Evolutionary conservation across 176 grass and related monocot genomes (phyloP), one percentile per base, ranked within the genome.

Genomic region (Guadua angustifolia): DNA sequence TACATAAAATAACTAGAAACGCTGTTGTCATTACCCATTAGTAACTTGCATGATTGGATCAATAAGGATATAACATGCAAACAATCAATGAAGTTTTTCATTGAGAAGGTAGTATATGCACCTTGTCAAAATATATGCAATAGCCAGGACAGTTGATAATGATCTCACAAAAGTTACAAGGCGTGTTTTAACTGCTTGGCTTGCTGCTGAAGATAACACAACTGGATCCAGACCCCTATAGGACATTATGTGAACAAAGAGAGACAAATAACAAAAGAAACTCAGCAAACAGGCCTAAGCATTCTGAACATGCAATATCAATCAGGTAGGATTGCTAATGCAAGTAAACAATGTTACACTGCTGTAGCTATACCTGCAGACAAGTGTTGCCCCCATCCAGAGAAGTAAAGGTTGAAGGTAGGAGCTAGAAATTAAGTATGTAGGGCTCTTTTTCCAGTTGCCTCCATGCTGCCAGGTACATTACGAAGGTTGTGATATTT

Each of bases 371-470:
- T 86, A 99, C 96, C 96, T 88, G 96, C 93, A 99, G 5, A 99
- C 69, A 63, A 99, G 72, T 78, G 89, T 88, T 73, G 96, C 88
- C 59, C 93, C 93, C 39, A 89, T 87, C 96, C 96, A 99, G 73
- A 99, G 96, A 83, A 99, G 87, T 58, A 99, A 83, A 74, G 96
- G 96, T 87, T 99, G 93, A 87, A 99, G 79, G 84, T 92, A 99
- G 45, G 69, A 95, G 6, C 80, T 88, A 83, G 93, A 99, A 87
- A 95, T 88, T 81, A 92, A 38, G 74, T 99, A 95, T 18, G 93
- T 77, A 83, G 66, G 94, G 67, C 96, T 95, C 88, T 90, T 95
- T 80, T 95, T 99, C 96, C 96, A 99, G 74, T 93, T 93, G 88
- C 82, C 74, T 38, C 94, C 93, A 25, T 88, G 88, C 93, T 99